Conservation (phyloP, 2,329 filamentous ascomycete species). For the Neofusicoccum parvum region DNA sequence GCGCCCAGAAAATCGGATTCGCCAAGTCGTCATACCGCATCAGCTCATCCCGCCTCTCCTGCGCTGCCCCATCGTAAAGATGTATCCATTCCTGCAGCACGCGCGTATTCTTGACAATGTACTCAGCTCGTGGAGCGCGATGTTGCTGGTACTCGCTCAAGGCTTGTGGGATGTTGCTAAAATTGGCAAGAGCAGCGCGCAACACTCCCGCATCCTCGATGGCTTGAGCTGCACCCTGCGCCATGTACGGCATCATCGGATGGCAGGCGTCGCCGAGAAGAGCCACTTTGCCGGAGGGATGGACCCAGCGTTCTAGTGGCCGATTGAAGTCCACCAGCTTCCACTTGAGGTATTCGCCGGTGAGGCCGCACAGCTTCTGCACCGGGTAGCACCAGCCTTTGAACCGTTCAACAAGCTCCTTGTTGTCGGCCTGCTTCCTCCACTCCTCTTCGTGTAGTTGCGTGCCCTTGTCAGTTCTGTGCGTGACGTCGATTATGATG, state of each 20-base stretch:
- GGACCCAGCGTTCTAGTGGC: neutral
- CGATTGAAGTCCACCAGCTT: too few species aligned
- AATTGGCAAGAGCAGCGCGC: slow-evolving; percentile 35
- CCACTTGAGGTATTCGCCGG: too few species aligned
- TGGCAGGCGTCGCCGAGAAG: slow-evolving; percentile 12
- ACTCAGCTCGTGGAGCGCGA: slow-evolving; percentile 28
- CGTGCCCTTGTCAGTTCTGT: too few species aligned
- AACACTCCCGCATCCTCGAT: slow-evolving; percentile 54
- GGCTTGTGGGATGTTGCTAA: slow-evolving; percentile 24
- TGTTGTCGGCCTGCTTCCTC: too few species aligned
- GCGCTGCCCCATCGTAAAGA: slow-evolving; percentile 31
- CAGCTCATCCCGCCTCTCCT: slow-evolving; percentile 29
- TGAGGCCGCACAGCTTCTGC: too few species aligned
- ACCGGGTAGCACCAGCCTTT: too few species aligned
- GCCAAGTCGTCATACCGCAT: slow-evolving; percentile 25
- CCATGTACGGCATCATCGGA: slow-evolving; percentile 19
- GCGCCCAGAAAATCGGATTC: slow-evolving; percentile 34
- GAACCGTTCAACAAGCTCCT: too few species aligned
- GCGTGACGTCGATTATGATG: too few species aligned
- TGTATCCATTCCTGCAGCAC: slow-evolving; percentile 37
- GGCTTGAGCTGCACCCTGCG: slow-evolving; percentile 59
- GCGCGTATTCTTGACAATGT: slow-evolving; percentile 33
- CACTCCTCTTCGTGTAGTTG: too few species aligned
- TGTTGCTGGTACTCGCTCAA: slow-evolving; percentile 25
- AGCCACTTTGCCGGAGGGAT: neutral